These are phyloP conservation scores for Drechslera avenae DNA, from an alignment of 2,329 filamentous ascomycete species.

Conservation along the genomic window DNA sequence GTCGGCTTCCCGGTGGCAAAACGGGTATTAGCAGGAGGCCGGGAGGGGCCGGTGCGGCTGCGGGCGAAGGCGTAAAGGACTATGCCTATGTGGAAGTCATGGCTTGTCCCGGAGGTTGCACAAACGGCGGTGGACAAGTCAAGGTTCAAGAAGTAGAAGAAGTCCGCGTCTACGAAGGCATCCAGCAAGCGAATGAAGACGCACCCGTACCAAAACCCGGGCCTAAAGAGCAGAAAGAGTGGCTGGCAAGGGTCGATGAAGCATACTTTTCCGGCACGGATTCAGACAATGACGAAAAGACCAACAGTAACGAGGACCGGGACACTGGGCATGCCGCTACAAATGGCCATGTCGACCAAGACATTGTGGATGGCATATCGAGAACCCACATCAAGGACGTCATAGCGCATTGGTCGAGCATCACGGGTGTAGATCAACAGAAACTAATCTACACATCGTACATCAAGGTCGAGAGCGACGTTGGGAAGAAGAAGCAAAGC, in stretches of 20 bases:
- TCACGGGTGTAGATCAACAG: constrained; percentile 72
- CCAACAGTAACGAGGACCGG: constrained; percentile 49
- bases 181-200: constrained; percentile 36
- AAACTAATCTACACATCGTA: constrained; percentile 85
- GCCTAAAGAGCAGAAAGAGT: constrained; percentile 81
- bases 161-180: constrained; percentile 41
- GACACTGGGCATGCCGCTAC: constrained; percentile 25
- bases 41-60: constrained; percentile 66
- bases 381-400: constrained; percentile 68
- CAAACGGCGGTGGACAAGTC: constrained; percentile 94
- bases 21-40: constrained; percentile 64
- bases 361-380: constrained; percentile 67
- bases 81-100: constrained; percentile 98
- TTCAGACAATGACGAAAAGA: constrained; percentile 34
- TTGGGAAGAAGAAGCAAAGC: constrained; percentile 69
- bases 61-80: constrained; percentile 66
- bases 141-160: constrained; percentile 77
- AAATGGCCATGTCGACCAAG: constrained; percentile 17
- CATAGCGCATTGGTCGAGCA: constrained; percentile 74
- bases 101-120: constrained; percentile 98
- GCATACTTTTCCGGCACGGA: constrained; percentile 81
- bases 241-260: constrained; percentile 59
- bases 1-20: constrained; percentile 52
- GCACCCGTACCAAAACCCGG: constrained; percentile 61
- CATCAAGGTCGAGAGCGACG: constrained; percentile 90